phyloP scores from a whole-genome alignment of 1,139 yeast species.

The Insectozyma bohioensis region DNA sequence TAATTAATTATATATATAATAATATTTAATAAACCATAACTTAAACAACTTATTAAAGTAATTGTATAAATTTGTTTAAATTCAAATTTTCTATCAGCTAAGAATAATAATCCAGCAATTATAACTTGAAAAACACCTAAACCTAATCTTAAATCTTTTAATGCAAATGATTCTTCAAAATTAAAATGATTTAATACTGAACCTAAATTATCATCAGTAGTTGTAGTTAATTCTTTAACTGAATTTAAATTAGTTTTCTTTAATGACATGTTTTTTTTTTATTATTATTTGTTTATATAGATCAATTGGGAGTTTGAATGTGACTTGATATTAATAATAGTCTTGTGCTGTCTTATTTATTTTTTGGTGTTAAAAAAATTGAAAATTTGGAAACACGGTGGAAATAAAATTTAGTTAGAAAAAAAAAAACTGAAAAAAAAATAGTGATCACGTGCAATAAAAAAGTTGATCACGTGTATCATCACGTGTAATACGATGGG shows the following conservation, averaged over 20 bases:
- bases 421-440: too few species aligned
- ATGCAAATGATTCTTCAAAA: slow-evolving; percentile 56
- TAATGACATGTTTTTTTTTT: slow-evolving; percentile 18
- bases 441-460: too few species aligned
- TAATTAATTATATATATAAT: slow-evolving; percentile 46
- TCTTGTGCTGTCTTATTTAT: too few species aligned
- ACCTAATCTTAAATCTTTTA: slow-evolving; percentile 63
- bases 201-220: slow-evolving; percentile 50
- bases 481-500: too few species aligned
- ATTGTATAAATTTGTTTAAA: slow-evolving; percentile 40
- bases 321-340: too few species aligned
- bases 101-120: slow-evolving; percentile 65
- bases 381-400: too few species aligned
- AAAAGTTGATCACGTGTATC: too few species aligned
- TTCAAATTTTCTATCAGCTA: slow-evolving; percentile 60
- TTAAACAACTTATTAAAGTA: slow-evolving; percentile 38
- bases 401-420: too few species aligned
- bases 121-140: slow-evolving; percentile 69
- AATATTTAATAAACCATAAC: slow-evolving; percentile 55
- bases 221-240: slow-evolving; percentile 45
- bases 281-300: not conserved
- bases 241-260: slow-evolving; percentile 35
- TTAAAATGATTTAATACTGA: slow-evolving; percentile 54
- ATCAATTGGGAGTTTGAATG: too few species aligned
- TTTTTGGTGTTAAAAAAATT: too few species aligned